Base-by-base conservation (phyloP, 2,329 filamentous ascomycete genomes). In the Alternaria tenuissima region DNA sequence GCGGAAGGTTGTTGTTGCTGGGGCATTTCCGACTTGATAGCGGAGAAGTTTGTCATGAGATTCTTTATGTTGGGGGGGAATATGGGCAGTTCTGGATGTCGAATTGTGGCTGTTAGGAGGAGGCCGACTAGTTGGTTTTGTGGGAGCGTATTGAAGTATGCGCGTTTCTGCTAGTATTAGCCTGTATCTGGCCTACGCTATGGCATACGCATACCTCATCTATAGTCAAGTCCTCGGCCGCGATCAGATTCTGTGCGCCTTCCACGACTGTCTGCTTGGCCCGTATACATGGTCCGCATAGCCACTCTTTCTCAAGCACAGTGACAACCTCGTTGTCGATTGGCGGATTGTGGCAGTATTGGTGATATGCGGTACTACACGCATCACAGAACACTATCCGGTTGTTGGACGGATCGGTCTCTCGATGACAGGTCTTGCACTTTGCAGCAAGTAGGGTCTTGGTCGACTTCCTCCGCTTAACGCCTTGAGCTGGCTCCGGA, bases 331-430 rank as follows among this genome's bases (percentile, higher is more conserved):
- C 86, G 62, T 89, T 86, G n/a, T 85, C 84, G 61, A 96, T 91
- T 8, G 86, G 85, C 1, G 92, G 92, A 59, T 91, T 86, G 76
- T 96, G 92, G 72, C 92, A 96, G 70, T 88, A 87, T 75, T 93
- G 91, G 77, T 96, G 92, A 86, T 92, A 96, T 42, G 89, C 87
- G 30, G 84, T 83, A 74, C 92, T 91, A 81, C 92, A 96, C 16
- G 88, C 88, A 78, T 94, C 91, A 80, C 92, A 96, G 77, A 94
- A 93, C 3, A 95, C 91, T 74, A 96, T 94, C 79, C 89, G 87
- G 79, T 95, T 95, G 67, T 82, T 87, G n/a, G 82, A 76, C 3
- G 90, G 89, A 70, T 90, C 92, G 65, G 90, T 86, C 9, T 90
- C 88, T 65, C 92, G 84, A 54, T 88, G 85, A 78, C 92, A 96